These are phyloP conservation scores for Pharnaceum exiguum DNA, from an alignment of 148 eudicot genomes.

Conservation along the genomic window DNA sequence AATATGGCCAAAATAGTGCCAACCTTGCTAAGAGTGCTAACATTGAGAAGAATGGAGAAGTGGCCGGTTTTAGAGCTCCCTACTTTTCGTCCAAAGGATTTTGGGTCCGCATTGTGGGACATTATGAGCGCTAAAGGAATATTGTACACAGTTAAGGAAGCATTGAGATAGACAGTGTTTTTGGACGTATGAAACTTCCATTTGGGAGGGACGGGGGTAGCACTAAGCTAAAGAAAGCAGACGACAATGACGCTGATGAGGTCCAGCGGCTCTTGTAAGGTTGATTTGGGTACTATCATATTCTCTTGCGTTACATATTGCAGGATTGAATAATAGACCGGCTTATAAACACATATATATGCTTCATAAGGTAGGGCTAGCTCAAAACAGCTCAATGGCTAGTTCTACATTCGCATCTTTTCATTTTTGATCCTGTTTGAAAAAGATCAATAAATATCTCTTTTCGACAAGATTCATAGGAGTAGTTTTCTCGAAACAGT, in stretches of 20 bases:
- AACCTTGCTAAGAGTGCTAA: conserved; percentile 3
- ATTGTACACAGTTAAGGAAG: conserved; percentile 12
- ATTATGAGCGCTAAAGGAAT: conserved; percentile 15
- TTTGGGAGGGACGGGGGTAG: conserved; percentile 15
- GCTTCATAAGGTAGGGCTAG: neutral
- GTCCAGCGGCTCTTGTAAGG: too few relatives aligned
- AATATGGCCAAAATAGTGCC: too few relatives aligned
- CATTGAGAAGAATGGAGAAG: conserved; percentile 12
- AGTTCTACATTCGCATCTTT: too few relatives aligned
- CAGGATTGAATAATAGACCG: conserved; percentile 8
- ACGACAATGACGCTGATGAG: conserved; percentile 4
- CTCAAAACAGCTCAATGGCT: neutral
- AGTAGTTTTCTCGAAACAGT: too few relatives aligned
- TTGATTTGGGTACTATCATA: too few relatives aligned
- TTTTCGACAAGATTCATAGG: too few relatives aligned
- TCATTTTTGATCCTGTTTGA: too few relatives aligned
- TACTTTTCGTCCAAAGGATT: conserved; percentile 19
- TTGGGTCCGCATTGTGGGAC: conserved; percentile 24
- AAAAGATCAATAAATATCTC: too few relatives aligned
- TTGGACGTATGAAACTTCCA: conserved; percentile 22
- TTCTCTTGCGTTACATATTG: conserved; percentile 4
- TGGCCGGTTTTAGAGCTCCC: conserved; percentile 10
- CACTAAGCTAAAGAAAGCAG: conserved; percentile 17
- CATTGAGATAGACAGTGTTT: conserved; percentile 17
- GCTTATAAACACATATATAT: neutral